Evolutionary conservation across 257 asterid species (phyloP).

Genomic region (Solanum rostratum): DNA sequence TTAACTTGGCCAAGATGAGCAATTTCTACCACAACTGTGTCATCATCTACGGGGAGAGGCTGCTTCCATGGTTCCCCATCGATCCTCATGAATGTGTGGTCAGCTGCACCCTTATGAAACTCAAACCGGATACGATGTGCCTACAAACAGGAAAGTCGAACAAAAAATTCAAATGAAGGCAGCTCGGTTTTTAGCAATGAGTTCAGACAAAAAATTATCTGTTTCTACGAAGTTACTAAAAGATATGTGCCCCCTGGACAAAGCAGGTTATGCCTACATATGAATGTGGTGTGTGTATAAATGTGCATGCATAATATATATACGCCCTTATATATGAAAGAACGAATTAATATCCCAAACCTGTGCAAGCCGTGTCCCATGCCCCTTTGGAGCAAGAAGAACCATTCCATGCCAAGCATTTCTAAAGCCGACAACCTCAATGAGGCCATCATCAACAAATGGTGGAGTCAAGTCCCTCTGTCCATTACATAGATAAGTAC

Average conservation of each 20-base stretch:
- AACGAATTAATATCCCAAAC: constrained; percentile 10
- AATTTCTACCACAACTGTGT: constrained; percentile 57
- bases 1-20: constrained; percentile 71
- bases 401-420: constrained; percentile 89
- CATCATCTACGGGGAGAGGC: constrained; percentile 66
- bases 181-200: not conserved
- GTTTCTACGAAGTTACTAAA: not conserved
- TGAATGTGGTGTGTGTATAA: not conserved
- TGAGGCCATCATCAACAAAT: constrained; percentile 64
- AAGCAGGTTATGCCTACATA: not conserved
- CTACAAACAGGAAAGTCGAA: constrained; percentile 10
- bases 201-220: not conserved
- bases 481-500: not conserved
- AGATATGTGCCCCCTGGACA: not conserved
- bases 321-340: not conserved
- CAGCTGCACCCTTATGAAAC: constrained; percentile 63
- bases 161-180: not conserved
- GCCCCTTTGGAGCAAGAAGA: constrained; percentile 79
- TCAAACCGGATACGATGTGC: constrained; percentile 60
- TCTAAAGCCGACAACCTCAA: constrained; percentile 84
- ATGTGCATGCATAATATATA: not conserved
- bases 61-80: constrained; percentile 96
- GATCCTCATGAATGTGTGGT: constrained; percentile 74
- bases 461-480: constrained; percentile 80
- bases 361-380: constrained; percentile 92